Base-by-base conservation (phyloP, 164 flowering plant species). In the Vitis cinerea region DNA sequence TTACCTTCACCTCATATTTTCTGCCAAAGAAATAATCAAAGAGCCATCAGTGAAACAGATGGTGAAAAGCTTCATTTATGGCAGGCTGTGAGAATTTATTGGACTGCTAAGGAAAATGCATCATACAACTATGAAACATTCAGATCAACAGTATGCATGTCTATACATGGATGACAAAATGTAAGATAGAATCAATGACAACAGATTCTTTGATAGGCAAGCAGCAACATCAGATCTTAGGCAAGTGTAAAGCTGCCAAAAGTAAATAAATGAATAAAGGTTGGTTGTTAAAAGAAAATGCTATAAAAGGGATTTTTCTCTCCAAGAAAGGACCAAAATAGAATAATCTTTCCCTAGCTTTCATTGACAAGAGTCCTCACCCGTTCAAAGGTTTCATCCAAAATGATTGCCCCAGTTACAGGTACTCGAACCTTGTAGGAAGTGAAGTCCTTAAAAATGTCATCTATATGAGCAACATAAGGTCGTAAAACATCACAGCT, bases 351-450 rank as follows among this genome's bases (percentile, higher is more conserved):
- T 53, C 16, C 4, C 23, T 31, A 48, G 29, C 19, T 55, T 16
- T 10, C 53, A 37, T 49, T 27, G 8, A 51, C 12, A 59, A 17
- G n/a, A 63, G 44, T 48, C 8, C 90, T 80, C 70, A 95, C 99
- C 93, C 93, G 72, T 73, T 95, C 94, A 80, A 72, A 89, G 44
- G 94, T 81, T 77, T 95, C 93, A 79, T 92, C 98, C 84, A 95
- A 78, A 74, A 95, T 92, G 77, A 95, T 95, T 50, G 96, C 92
- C 49, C 98, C 99, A 50, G 92, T 88, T 50, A 95, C 99, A 37
- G 99, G 99, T 81, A 95, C 96, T 65, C 93, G 93, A 75, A 87
- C 90, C 79, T 95, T 92, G 88, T 95, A 95, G 67, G 97, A 88
- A 63, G 88, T 95, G 86, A 95, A 95, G 79, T 90, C 98, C 80